phyloP scores from a whole-genome alignment of 202 grass and related monocot species.

The Carex sylvatica region DNA sequence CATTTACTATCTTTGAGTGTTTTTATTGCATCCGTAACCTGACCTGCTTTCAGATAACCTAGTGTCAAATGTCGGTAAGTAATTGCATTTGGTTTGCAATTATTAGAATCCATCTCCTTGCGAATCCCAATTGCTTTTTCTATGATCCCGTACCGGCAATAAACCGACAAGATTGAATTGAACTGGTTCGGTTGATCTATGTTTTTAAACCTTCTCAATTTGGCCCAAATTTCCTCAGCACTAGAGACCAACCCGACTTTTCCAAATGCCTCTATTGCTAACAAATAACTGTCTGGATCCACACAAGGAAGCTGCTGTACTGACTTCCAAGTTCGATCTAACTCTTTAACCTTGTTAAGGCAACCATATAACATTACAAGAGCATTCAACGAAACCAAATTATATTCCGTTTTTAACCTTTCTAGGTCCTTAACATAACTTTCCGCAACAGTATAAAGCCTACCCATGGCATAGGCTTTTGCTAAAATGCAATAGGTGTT shows the following conservation, averaged over 20 bases:
- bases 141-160: conserved; percentile 63
- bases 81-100: conserved; percentile 82
- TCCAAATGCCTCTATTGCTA: conserved; percentile 92
- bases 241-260: conserved; percentile 39
- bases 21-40: conserved; percentile 63
- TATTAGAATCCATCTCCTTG: conserved; percentile 75
- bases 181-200: conserved; percentile 61
- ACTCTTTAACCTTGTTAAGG: conserved; percentile 57
- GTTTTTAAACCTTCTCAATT: conserved; percentile 52
- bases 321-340: conserved; percentile 57
- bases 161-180: conserved; percentile 82
- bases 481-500: conserved; percentile 82
- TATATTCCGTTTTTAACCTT: conserved; percentile 58
- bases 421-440: conserved; percentile 76
- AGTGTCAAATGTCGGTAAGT: conserved; percentile 78
- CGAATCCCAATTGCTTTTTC: conserved; percentile 67
- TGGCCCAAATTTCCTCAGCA: conserved; percentile 65
- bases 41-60: conserved; percentile 74
- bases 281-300: conserved; percentile 57
- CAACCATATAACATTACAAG: conserved; percentile 86
- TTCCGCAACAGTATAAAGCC: conserved; percentile 64
- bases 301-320: conserved; percentile 58
- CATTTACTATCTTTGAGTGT: conserved; percentile 58
- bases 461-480: conserved; percentile 74
- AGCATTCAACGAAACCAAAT: conserved; percentile 75